phyloP scores from a whole-genome alignment of 2,329 filamentous ascomycete genomes.

The Chaetomiaceae sp. region DNA sequence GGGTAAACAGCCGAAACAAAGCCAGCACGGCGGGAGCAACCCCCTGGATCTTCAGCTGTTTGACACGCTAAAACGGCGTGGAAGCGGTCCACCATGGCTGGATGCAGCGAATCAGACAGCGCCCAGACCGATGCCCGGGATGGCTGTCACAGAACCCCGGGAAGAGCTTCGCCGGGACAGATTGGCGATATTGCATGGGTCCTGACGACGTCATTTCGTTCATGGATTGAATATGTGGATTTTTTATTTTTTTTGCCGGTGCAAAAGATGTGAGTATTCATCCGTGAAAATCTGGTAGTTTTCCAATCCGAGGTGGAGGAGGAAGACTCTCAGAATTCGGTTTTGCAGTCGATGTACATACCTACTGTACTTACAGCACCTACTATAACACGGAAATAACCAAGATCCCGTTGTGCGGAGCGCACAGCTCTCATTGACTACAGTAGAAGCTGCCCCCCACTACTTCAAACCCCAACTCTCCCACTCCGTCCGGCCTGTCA shows the following conservation, averaged over 20 bases:
- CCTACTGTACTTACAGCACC: too few relatives aligned
- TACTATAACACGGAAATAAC: too few relatives aligned
- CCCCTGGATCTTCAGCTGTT: not conserved
- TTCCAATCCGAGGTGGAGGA: too few relatives aligned
- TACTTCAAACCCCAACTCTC: too few relatives aligned
- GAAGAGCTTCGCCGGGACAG: conserved; percentile 18
- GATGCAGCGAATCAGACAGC: conserved; percentile 9
- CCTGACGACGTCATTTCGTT: conserved; percentile 15
- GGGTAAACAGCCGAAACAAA: conserved; percentile 27
- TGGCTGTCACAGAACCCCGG: conserved; percentile 8
- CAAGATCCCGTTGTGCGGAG: too few relatives aligned
- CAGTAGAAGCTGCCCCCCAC: conserved; percentile 20
- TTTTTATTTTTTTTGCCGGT: too few relatives aligned
- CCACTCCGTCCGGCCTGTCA: not conserved
- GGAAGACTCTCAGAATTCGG: too few relatives aligned
- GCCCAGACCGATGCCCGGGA: not conserved
- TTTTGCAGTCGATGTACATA: too few relatives aligned
- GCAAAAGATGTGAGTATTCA: too few relatives aligned
- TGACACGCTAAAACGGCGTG: conserved; percentile 8
- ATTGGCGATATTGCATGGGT: conserved; percentile 10
- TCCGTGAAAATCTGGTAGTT: too few relatives aligned
- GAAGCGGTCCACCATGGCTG: not conserved
- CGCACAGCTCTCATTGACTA: too few relatives aligned
- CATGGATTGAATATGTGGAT: not conserved
- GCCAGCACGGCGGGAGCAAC: not conserved